phyloP scores from a whole-genome alignment of 345 rosid genomes.

The Melaleuca quinquenervia region DNA sequence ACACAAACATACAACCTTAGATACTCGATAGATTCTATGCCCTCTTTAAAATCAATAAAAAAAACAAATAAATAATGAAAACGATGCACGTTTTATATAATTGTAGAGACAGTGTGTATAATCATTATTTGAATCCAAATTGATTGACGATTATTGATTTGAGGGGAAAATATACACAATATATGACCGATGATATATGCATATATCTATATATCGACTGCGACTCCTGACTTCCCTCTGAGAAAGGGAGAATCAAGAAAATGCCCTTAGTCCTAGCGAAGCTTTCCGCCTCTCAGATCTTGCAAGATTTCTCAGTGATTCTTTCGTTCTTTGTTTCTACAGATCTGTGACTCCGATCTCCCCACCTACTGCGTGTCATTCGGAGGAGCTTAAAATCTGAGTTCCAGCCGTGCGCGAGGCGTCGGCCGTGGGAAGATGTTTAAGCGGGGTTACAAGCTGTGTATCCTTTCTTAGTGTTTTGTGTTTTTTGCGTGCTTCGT shows the following conservation, averaged over 20 bases:
- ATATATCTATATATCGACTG: too few species aligned
- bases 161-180: too few species aligned
- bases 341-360: constrained; percentile 27
- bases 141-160: too few species aligned
- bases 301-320: constrained; percentile 5
- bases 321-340: too few species aligned
- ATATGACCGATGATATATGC: too few species aligned
- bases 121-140: too few species aligned
- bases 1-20: too few species aligned
- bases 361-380: constrained; percentile 7
- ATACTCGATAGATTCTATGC: too few species aligned
- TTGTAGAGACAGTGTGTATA: too few species aligned
- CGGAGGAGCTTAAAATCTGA: background rate
- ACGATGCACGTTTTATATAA: too few species aligned
- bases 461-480: constrained; percentile 53
- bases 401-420: background rate
- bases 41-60: too few species aligned
- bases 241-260: background rate
- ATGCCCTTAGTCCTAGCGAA: background rate
- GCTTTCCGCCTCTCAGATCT: constrained; percentile 3
- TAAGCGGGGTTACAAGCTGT: constrained; percentile 94
- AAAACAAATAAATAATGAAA: too few species aligned
- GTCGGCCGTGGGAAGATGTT: constrained; percentile 30
- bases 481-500: background rate
- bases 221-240: background rate